These are phyloP conservation scores for Eleusine indica DNA, from an alignment of 176 grass and related monocot species.

Conservation along the genomic window DNA sequence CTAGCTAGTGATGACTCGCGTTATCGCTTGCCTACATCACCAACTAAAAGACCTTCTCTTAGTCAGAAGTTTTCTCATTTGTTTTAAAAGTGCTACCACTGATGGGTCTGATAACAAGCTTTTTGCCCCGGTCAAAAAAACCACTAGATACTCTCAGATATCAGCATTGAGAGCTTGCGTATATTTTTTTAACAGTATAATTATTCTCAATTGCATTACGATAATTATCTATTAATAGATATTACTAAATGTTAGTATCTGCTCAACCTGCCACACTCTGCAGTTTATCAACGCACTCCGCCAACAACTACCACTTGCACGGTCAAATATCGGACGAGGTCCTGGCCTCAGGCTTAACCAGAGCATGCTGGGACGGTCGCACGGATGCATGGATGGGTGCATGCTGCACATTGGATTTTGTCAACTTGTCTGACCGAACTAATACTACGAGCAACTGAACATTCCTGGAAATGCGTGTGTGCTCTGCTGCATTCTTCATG, in stretches of 20 bases:
- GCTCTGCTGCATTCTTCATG: not conserved
- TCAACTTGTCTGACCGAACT: slow-evolving; percentile 26
- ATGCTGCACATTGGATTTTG: slow-evolving; percentile 5
- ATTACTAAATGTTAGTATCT: not conserved
- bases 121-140: slow-evolving; percentile 14
- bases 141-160: not conserved
- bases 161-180: not conserved
- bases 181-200: not conserved
- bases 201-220: not conserved
- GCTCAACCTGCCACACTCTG: not conserved
- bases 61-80: not conserved
- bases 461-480: slow-evolving; percentile 9
- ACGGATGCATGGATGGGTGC: not conserved
- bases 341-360: not conserved
- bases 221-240: not conserved
- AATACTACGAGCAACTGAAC: not conserved
- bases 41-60: not conserved
- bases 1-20: not conserved
- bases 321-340: slow-evolving; percentile 38
- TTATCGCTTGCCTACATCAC: not conserved
- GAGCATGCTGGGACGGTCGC: not conserved
- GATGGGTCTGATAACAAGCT: no score
- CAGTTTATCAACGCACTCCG: not conserved
- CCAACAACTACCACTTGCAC: slow-evolving; percentile 1
- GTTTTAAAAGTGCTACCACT: not conserved